These are phyloP conservation scores for Dictyostelium brefeldianum DNA, from an alignment of 78 protist genomes.

Conservation along the genomic window DNA sequence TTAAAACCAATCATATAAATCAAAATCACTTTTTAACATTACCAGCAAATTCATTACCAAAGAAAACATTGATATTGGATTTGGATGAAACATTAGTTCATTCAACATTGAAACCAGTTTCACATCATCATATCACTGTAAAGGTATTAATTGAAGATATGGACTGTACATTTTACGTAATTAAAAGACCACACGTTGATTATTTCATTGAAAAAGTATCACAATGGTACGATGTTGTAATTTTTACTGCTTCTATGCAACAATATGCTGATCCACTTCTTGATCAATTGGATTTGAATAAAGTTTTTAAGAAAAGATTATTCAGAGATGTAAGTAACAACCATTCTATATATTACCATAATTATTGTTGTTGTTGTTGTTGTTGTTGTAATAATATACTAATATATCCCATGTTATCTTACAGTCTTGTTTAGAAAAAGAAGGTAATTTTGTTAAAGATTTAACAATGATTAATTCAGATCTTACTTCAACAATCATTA, in stretches of 20 bases:
- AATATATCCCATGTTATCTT: neutral
- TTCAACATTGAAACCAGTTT: conserved; percentile 79
- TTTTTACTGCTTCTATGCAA: conserved; percentile 90
- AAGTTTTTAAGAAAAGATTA: conserved; percentile 49
- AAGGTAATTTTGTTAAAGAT: conserved; percentile 87
- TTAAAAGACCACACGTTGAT: conserved; percentile 89
- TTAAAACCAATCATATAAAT: conserved; percentile 1
- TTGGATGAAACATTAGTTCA: conserved; percentile 93
- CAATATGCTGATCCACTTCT: conserved; percentile 91
- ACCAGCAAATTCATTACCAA: neutral
- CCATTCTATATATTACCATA: too few species aligned
- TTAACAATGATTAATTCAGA: conserved; percentile 78
- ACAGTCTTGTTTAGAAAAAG: conserved; percentile 54
- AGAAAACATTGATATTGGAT: conserved; percentile 91
- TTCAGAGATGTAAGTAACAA: conserved; percentile 49
- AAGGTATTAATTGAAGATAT: conserved; percentile 77
- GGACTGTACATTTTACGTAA: conserved; percentile 85
- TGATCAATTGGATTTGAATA: conserved; percentile 73
- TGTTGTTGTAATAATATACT: neutral
- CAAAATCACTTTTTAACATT: neutral
- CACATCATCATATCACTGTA: conserved; percentile 58
- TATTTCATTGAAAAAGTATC: conserved; percentile 81
- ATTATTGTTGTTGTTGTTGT: too few species aligned
- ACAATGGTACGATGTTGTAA: conserved; percentile 89
- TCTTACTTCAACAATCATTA: conserved; percentile 81